Percentiles rank a stretch among this genome's conserved stretches.
Conservation (phyloP, 768 basidiomycete species). For the Leccinellum albellum region DNA sequence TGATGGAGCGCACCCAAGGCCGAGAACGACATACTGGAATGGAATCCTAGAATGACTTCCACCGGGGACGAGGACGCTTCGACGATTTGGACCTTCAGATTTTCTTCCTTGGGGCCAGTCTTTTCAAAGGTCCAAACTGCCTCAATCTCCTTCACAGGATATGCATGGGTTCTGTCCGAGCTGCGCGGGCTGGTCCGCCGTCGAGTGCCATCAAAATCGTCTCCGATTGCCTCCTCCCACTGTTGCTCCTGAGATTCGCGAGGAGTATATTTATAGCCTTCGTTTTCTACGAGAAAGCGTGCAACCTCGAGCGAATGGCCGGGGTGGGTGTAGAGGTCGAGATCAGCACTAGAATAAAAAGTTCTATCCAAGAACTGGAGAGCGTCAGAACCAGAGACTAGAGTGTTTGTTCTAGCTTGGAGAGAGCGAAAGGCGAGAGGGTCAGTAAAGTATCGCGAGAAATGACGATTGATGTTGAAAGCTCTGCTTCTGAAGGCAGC, state of each 20-base stretch:
- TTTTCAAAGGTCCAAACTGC: slow-evolving; percentile 27
- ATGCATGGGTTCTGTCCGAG: neutral
- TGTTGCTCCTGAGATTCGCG: slow-evolving; percentile 13
- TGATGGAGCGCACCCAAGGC: neutral
- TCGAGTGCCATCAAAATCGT: slow-evolving; percentile 18
- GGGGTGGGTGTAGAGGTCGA: slow-evolving; percentile 47
- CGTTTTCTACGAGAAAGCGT: slow-evolving; percentile 29
- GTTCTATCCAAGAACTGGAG: slow-evolving; percentile 49
- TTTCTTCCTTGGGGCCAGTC: neutral
- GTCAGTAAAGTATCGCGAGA: slow-evolving; percentile 35
- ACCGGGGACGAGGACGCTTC: slow-evolving; percentile 17
- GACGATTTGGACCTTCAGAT: slow-evolving; percentile 40
- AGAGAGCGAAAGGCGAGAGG: slow-evolving; percentile 41
- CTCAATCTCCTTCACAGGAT: slow-evolving; percentile 3
- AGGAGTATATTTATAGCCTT: slow-evolving; percentile 32
- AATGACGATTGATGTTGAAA: slow-evolving; percentile 35
- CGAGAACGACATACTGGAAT: slow-evolving; percentile 38
- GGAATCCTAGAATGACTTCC: slow-evolving; percentile 41
- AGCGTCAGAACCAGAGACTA: slow-evolving; percentile 53
- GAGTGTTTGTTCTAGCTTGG: slow-evolving; percentile 39
- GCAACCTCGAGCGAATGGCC: slow-evolving; percentile 31
- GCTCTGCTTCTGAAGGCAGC: slow-evolving; percentile 24
- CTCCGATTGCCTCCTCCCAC: slow-evolving; percentile 10
- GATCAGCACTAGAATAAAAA: slow-evolving; percentile 44
- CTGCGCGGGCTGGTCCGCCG: neutral